phyloP scores from a whole-genome alignment of 108 stramenopile genomes.

The Skeletonema marinoi region DNA sequence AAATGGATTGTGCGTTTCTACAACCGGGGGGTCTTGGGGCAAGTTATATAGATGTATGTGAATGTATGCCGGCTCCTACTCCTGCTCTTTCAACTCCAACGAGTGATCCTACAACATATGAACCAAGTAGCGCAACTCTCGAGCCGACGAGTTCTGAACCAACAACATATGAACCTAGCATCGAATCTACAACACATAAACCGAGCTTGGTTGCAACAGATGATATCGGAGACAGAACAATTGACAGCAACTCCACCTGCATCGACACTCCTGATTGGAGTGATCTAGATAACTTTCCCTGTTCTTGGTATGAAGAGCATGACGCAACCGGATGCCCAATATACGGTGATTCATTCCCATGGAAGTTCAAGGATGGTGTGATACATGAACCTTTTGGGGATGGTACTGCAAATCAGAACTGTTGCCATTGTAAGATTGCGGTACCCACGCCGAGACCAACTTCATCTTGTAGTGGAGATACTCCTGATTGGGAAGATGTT shows the following conservation, averaged over 20 bases:
- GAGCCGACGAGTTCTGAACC: neutral
- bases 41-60: neutral
- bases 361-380: neutral
- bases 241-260: neutral
- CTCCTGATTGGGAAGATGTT: neutral
- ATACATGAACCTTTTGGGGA: neutral
- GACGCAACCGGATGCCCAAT: neutral
- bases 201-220: neutral
- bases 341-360: neutral
- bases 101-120: neutral
- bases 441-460: neutral
- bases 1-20: too few species aligned
- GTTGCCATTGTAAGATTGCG: neutral
- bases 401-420: slow-evolving; percentile 2
- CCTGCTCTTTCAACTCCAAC: neutral
- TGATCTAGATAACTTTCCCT: neutral
- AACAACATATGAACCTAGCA: neutral
- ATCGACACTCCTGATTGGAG: slow-evolving; percentile 4
- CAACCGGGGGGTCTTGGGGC: too few species aligned
- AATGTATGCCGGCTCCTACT: neutral
- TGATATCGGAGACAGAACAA: neutral
- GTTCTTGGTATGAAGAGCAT: neutral
- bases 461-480: slow-evolving; percentile 1
- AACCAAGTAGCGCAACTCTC: neutral
- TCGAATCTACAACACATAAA: neutral